Base-by-base conservation (phyloP, 169 alveolate genomes). In the Eimeria maxima region DNA sequence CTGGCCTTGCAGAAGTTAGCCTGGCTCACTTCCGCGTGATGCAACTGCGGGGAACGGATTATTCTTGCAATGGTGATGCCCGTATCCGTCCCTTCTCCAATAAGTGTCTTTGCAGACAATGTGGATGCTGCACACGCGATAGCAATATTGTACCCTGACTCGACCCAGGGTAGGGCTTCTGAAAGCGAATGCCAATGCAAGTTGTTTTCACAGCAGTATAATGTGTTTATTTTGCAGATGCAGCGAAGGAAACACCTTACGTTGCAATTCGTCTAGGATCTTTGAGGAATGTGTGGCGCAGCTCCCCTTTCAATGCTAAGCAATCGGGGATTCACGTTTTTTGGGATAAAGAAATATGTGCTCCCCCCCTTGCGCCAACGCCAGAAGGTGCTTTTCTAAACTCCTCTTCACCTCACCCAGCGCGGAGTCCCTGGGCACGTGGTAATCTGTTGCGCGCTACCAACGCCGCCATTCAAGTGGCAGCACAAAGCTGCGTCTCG, bases 41-140 rank as follows among this genome's bases (percentile, higher is more conserved):
- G 76, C 81, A 47, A 44, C 60, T 38, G 50, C 63, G 93, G 80
- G 80, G 69, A 50, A 57, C 93, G 93, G 71, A 86, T 20, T 42
- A 86, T 27, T 83, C 44, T 63, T 38, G 93, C 81, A 57, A 86
- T 86, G 93, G 42, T 86, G 93, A 86, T 86, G 93, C 93, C 20
- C 81, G 93, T 86, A 42, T 57, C 60, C 60, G 80, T 86, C 60
- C 93, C 93, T 29, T 86, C 93, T 86, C 93, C 93, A 10, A 86
- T 86, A 27, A 86, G 50, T 60, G 42, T 44, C 81, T 86, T 86
- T 86, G 50, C 93, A 29, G 65, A 63, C 65, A 38, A 86, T 86
- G 93, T 10, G 55, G 93, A 86, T 33, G 93, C 93, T 60, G 93
- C 93, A 44, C 93, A 86, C 63, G 93, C 93, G 50, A 86, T 86